Conservation (phyloP, 1,284 basidiomycete species). For the Irpex sp. region DNA sequence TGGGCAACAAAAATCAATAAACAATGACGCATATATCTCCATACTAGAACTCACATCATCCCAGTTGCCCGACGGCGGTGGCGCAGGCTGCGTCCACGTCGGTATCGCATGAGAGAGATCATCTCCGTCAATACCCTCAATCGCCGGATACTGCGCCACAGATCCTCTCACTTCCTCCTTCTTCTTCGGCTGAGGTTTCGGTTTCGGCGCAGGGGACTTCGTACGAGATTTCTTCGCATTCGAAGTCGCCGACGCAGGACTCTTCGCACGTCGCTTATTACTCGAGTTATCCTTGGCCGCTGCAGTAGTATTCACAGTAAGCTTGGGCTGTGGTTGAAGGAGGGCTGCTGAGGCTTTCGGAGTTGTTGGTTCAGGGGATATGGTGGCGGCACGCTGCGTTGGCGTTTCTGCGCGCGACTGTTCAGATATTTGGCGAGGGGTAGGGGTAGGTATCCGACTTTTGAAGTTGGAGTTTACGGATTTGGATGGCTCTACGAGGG, state of each 20-base stretch:
- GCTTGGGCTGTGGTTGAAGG: not conserved
- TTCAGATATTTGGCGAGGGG: constrained; percentile 25
- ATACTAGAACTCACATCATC: constrained; percentile 52
- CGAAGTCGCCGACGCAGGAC: constrained; percentile 31
- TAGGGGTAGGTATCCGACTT: constrained; percentile 24
- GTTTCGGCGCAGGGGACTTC: constrained; percentile 25
- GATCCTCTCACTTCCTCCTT: constrained; percentile 35
- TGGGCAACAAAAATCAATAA: not conserved
- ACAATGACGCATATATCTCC: constrained; percentile 5
- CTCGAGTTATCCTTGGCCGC: constrained; percentile 12
- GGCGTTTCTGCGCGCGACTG: constrained; percentile 21
- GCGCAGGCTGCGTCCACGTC: constrained; percentile 68
- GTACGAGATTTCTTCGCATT: constrained; percentile 33
- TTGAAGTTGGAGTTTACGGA: constrained; percentile 16
- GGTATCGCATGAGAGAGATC: constrained; percentile 65
- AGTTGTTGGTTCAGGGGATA: constrained; percentile 12
- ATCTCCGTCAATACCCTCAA: constrained; percentile 38
- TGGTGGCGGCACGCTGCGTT: constrained; percentile 9
- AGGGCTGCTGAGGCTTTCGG: constrained; percentile 7
- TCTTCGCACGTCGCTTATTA: constrained; percentile 38
- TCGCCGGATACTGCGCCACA: constrained; percentile 58
- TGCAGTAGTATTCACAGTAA: not conserved
- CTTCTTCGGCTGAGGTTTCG: constrained; percentile 20
- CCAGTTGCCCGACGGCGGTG: constrained; percentile 57
- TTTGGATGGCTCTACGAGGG: constrained; percentile 21